phyloP scores from a whole-genome alignment of 2,329 filamentous ascomycete species.

The Lachnellula cervina region DNA sequence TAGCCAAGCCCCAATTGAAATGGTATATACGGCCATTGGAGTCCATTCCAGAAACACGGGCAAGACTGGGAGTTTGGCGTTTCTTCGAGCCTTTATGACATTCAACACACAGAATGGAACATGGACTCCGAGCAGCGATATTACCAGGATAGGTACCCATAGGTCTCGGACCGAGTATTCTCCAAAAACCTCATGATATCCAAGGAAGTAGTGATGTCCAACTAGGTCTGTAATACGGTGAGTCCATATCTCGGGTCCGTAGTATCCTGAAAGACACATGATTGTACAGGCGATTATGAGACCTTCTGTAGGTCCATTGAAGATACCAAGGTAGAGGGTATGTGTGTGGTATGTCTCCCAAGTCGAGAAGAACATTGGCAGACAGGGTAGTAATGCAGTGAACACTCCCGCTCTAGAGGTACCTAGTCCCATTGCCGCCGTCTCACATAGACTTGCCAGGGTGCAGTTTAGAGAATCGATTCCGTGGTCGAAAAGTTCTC shows the following conservation, averaged over 20 bases:
- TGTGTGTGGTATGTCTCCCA: constrained; percentile 99
- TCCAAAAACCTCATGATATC: constrained; percentile 56
- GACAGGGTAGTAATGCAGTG: constrained; percentile 82
- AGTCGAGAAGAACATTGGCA: constrained; percentile 99
- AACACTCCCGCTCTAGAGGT: constrained; percentile 80
- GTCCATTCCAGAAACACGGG: constrained; percentile 93
- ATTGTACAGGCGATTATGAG: constrained; percentile 80
- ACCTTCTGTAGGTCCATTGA: constrained; percentile 97
- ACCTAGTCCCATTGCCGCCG: constrained; percentile 87
- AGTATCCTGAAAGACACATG: constrained; percentile 84
- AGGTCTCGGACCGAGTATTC: constrained; percentile 76
- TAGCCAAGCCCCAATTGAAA: constrained; percentile 75
- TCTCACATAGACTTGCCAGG: constrained; percentile 82
- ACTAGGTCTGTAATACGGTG: constrained; percentile 67
- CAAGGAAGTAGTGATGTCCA: constrained; percentile 50
- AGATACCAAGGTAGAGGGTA: constrained; percentile 89
- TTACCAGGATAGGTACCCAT: constrained; percentile 71
- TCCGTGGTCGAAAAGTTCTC: constrained; percentile 96
- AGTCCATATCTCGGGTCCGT: constrained; percentile 83
- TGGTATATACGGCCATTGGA: constrained; percentile 77
- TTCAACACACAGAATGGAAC: constrained; percentile 87
- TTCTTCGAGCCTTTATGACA: constrained; percentile 70
- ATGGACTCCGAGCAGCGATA: constrained; percentile 65
- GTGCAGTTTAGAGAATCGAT: constrained; percentile 99
- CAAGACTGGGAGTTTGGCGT: constrained; percentile 66